A percentile compares a stretch with the other conserved stretches of the same genome.
These are phyloP conservation scores for Tylopilus plumbeoviolaceoides DNA, from an alignment of 768 basidiomycete genomes.

Conservation along the genomic window DNA sequence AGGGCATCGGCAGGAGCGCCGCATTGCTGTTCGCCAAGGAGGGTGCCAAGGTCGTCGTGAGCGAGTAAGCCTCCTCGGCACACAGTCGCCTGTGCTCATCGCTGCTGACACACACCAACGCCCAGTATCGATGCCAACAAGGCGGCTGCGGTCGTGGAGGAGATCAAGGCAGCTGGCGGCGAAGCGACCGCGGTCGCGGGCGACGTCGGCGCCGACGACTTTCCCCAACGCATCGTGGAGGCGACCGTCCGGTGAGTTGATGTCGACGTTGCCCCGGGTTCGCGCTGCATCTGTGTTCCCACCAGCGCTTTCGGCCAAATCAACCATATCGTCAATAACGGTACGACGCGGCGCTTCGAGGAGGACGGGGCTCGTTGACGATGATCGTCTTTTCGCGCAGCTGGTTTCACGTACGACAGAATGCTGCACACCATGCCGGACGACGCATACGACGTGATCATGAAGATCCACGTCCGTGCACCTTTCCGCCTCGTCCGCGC, in stretches of 20 bases:
- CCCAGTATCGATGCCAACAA: constrained; percentile 71
- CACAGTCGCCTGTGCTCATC: not conserved
- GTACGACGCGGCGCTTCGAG: constrained; percentile 27
- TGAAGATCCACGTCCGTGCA: constrained; percentile 81
- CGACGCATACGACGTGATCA: constrained; percentile 75
- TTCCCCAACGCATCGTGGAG: constrained; percentile 72
- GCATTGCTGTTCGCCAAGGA: constrained; percentile 80
- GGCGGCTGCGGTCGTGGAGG: constrained; percentile 59
- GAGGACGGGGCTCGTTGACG: not conserved
- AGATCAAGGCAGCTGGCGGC: constrained; percentile 71
- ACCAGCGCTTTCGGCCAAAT: constrained; percentile 75
- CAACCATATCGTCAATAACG: constrained; percentile 85
- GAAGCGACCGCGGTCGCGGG: constrained; percentile 72
- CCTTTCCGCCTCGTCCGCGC: constrained; percentile 83
- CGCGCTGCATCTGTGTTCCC: not conserved
- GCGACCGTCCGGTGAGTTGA: constrained; percentile 66
- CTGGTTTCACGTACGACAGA: constrained; percentile 78
- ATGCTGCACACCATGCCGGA: constrained; percentile 88
- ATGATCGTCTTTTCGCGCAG: constrained; percentile 26
- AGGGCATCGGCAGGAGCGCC: constrained; percentile 77
- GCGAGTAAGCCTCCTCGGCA: constrained; percentile 50
- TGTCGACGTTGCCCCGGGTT: too few relatives aligned
- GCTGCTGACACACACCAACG: not conserved
- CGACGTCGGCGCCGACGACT: constrained; percentile 80
- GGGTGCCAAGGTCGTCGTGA: constrained; percentile 82